Base-by-base conservation (phyloP, 129 eudicot genomes). In the Saposhnikovia divaricata region DNA sequence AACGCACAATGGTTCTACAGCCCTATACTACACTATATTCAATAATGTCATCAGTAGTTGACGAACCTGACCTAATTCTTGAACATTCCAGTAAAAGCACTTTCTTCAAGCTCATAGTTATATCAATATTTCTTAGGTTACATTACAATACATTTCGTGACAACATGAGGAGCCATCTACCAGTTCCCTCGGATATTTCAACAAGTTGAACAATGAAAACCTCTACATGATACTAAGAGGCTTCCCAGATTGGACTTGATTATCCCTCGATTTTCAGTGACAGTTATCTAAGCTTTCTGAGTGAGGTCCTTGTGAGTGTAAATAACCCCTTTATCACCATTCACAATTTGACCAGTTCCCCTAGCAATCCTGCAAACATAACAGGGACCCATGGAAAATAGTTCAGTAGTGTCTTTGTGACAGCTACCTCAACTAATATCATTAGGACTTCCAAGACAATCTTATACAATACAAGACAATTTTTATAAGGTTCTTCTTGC, bases 291-390 rank as follows among this genome's bases (percentile, higher is more conserved):
- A 9, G 38, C 50, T 47, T 43, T 40, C 38, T 73, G 77, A 40
- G 55, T 73, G 55, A 77, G 89, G 74, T 81, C 81, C 83, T 79
- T 84, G 87, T 79, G 79, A 53, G 59, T 31, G 78, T 74, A 74
- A 45, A 46, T 23, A 25, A 74, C 78, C 6, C 78, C 78, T 34
- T 74, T 74, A 3, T 74, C 78, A n/a, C 78, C 78, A 74, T 74
- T 47, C 38, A 46, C 78, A 2, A 74, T 46, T 25, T 74, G 78
- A 16, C 78, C 78, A 27, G 14, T 74, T 44, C 78, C 78, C 59
- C 59, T 46, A 9, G 42, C 59, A 74, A 74, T 74, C 78, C 78
- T 74, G 78, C 61, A 74, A 28, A 66, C 1, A 14, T 66, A 66
- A 66, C 9, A 66, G 42, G 72, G 23, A 34, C 18, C 42, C 18